Percentiles rank a stretch among this genome's conserved stretches.
Conservation (phyloP, 768 basidiomycete genomes). For the Trichaptum fuscoviolaceum region DNA sequence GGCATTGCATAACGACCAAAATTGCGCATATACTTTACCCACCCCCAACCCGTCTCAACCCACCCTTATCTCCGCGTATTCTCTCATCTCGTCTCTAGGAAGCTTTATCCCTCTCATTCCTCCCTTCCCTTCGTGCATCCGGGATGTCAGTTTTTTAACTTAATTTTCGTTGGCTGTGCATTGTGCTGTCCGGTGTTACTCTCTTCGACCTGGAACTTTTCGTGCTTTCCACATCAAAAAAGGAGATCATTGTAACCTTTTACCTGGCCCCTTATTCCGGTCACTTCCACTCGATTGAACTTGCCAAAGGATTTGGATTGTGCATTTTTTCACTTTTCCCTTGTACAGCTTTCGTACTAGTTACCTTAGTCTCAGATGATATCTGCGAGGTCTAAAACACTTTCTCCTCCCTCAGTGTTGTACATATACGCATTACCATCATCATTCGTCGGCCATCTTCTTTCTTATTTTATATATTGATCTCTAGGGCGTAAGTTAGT, state of each 20-base stretch:
- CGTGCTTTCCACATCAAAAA: too few relatives aligned
- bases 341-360: neutral
- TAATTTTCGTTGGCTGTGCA: neutral
- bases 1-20: neutral
- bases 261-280: too few relatives aligned
- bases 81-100: neutral
- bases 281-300: neutral
- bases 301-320: neutral
- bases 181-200: neutral
- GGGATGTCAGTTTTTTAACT: neutral
- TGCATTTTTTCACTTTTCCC: neutral
- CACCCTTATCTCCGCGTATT: neutral
- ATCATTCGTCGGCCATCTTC: neutral
- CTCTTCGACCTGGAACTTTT: neutral
- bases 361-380: neutral
- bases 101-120: neutral
- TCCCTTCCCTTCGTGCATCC: neutral
- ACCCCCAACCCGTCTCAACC: neutral
- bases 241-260: too few relatives aligned
- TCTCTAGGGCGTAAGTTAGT: neutral
- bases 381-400: neutral
- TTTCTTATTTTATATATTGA: constrained; percentile 1
- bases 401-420: neutral
- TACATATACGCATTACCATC: neutral
- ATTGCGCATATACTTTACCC: neutral